phyloP scores from a whole-genome alignment of 2,329 filamentous ascomycete species.

The Beauveria australis region DNA sequence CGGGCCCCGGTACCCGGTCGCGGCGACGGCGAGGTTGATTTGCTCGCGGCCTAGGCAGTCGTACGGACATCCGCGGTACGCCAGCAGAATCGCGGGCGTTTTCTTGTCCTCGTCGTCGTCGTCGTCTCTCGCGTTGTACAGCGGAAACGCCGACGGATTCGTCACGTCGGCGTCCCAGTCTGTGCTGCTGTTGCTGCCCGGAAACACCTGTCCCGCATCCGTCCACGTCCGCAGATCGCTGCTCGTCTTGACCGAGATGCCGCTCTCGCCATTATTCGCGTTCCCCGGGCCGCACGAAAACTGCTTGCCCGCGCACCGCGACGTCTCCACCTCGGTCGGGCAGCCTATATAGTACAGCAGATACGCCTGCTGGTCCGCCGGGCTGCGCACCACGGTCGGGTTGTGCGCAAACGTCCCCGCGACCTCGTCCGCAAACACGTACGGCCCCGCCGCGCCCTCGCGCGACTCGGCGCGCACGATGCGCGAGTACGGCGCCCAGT shows the following conservation, averaged over 20 bases:
- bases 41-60: constrained; percentile 14
- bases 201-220: constrained; percentile 14
- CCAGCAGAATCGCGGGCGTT: constrained; percentile 15
- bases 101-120: not conserved
- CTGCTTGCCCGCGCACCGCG: constrained; percentile 8
- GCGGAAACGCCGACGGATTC: constrained; percentile 33
- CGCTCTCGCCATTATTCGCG: constrained; percentile 16
- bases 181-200: constrained; percentile 11
- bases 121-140: constrained; percentile 16
- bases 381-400: constrained; percentile 35
- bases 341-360: constrained; percentile 38
- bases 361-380: constrained; percentile 31
- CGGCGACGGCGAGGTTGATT: constrained; percentile 16
- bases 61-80: constrained; percentile 16
- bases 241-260: constrained; percentile 21
- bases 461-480: constrained; percentile 37
- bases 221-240: constrained; percentile 15
- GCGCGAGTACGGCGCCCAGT: constrained; percentile 38
- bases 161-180: constrained; percentile 24
- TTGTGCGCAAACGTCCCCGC: constrained; percentile 38
- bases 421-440: constrained; percentile 31
- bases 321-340: constrained; percentile 8
- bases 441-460: constrained; percentile 35
- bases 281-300: constrained; percentile 17
- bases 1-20: constrained; percentile 11